Base-by-base conservation (phyloP, 1,139 yeast genomes). In the Ashbya aceris region DNA sequence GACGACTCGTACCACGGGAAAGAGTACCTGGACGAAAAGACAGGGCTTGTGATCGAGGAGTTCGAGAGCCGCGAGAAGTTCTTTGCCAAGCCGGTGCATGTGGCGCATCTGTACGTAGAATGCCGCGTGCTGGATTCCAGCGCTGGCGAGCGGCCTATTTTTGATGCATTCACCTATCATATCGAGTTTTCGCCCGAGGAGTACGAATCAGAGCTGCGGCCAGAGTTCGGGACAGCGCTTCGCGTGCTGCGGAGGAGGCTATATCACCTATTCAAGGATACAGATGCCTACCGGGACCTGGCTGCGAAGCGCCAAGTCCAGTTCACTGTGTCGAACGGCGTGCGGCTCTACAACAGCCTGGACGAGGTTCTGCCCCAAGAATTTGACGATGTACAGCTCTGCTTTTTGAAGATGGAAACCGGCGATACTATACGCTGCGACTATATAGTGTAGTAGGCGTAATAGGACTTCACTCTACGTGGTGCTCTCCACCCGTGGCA, bases 121-220 rank as follows among this genome's bases (percentile, higher is more conserved):
- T 66, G 80, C 36, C 72, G 76, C 43, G 58, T 70, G 1, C 45
- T 62, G 7, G 47, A 54, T 30, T 49, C 49, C 0, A 40, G 49
- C 48, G 32, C 62, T 30, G 47, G 65, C 10, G 50, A 55, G 7
- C 59, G 51, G 23, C 78, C 77, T 30, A 61, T 80, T 20, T n/a
- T n/a, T 12, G 29, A 14, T n/a, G 17, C n/a, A 20, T 28, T 41
- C 13, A 69, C 66, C 37, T 83, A 79, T 54, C 83, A 82, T 55
- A 70, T 85, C 49, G 91, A 83, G 54, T 84, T 86, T 61, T 75
- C 85, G 36, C 87, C 89, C 0, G 93, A 82, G 49, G 96, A 86
- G 54, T 76, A 68, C 53, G 77, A 69, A 47, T 45, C 72, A 58
- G 65, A 71, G 60, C 49, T 61, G 34, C 74, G 79, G 46, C 81